phyloP scores from a whole-genome alignment of 768 basidiomycete species.

The Dendrothele bispora region DNA sequence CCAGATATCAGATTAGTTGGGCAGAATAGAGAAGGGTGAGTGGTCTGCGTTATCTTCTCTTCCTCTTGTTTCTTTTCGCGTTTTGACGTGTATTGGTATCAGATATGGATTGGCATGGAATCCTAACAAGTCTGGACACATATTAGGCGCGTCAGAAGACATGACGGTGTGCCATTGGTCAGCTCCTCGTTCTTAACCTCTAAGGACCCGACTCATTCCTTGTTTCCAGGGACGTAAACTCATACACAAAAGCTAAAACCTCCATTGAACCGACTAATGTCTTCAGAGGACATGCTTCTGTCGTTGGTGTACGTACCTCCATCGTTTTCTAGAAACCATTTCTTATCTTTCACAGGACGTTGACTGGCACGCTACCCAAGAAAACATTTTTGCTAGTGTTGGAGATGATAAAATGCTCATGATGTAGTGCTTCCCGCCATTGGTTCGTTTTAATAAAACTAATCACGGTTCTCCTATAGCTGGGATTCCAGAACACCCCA shows the following conservation, averaged over 20 bases:
- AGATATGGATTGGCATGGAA: conserved; percentile 97
- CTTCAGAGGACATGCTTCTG: conserved; percentile 86
- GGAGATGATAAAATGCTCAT: conserved; percentile 95
- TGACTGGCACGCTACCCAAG: conserved; percentile 87
- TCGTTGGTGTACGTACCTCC: conserved; percentile 75
- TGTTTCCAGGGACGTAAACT: conserved; percentile 82
- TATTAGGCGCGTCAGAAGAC: conserved; percentile 93
- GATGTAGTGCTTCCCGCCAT: conserved; percentile 58
- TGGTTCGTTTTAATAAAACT: conserved; percentile 1
- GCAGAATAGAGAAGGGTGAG: conserved; percentile 91
- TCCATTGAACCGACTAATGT: conserved; percentile 82
- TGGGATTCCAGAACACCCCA: conserved; percentile 87
- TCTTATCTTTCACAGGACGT: conserved; percentile 66
- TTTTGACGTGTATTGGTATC: conserved; percentile 8
- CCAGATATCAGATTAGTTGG: conserved; percentile 92
- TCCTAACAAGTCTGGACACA: conserved; percentile 75
- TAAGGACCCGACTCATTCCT: conserved; percentile 4
- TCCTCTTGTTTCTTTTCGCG: conserved; percentile 1
- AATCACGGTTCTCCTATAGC: conserved; percentile 39
- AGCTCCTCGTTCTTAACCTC: conserved; percentile 17
- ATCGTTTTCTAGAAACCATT: neutral
- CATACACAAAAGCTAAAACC: conserved; percentile 76
- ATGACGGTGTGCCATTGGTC: conserved; percentile 95
- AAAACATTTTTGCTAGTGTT: conserved; percentile 89
- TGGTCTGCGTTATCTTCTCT: conserved; percentile 13